Evolutionary conservation across 495 filamentous ascomycete genomes (phyloP).

Genomic region (Wilcoxina mikolae): DNA sequence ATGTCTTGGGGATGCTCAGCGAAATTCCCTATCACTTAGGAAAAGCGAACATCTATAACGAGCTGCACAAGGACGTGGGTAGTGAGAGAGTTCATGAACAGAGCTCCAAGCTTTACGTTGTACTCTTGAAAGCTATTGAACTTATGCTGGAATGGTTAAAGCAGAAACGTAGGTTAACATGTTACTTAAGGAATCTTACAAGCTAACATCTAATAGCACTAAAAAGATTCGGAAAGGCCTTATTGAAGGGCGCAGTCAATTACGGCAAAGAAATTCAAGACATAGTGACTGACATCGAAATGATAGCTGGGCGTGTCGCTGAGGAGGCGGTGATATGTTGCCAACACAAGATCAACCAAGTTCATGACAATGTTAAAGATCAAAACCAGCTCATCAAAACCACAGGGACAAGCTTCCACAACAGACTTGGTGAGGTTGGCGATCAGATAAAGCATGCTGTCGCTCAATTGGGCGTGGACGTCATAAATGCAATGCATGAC

Average conservation of each 20-base stretch:
- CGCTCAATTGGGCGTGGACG: background rate
- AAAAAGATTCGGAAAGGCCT: background rate
- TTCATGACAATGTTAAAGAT: background rate
- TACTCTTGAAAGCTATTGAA: slow-evolving; percentile 3
- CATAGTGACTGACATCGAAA: background rate
- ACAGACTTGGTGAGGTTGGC: too few species aligned
- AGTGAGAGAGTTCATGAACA: background rate
- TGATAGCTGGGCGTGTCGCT: background rate
- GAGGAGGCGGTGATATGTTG: slow-evolving; percentile 6
- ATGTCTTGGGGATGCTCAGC: slow-evolving; percentile 4
- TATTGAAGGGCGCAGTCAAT: background rate
- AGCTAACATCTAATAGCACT: background rate
- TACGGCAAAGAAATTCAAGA: slow-evolving; percentile 5
- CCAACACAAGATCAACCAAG: background rate
- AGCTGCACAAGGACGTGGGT: background rate
- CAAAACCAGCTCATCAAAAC: background rate
- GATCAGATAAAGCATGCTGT: too few species aligned
- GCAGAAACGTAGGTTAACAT: background rate
- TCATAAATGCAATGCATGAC: background rate
- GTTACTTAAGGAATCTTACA: background rate
- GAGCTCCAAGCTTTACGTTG: slow-evolving; percentile 3
- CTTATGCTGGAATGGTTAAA: slow-evolving; percentile 4
- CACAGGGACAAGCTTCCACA: background rate
- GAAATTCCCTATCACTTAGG: slow-evolving; percentile 1
- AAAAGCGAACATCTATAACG: background rate